Evolutionary conservation across 441 rosid genomes (phyloP).

Genomic region (Theobroma grandiflorum): DNA sequence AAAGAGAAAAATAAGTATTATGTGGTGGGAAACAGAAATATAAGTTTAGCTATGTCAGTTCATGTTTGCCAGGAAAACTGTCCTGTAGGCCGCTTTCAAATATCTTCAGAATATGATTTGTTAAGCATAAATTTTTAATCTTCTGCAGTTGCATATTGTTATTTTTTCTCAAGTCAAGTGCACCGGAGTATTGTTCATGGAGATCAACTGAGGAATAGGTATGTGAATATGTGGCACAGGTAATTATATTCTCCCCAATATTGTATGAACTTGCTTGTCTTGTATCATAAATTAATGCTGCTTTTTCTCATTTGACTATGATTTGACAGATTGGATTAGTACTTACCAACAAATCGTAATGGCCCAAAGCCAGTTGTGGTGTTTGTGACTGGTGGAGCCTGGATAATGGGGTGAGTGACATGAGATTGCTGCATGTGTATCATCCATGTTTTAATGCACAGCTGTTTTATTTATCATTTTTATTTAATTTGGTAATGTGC

Average conservation of each 20-base stretch:
- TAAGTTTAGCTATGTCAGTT: no score
- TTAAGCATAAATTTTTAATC: no score
- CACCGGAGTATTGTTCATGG: constrained; percentile 79
- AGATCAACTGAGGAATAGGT: constrained; percentile 99
- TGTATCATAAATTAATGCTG: constrained; percentile 13
- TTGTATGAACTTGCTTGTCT: constrained; percentile 12
- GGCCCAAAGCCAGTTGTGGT: constrained; percentile 87
- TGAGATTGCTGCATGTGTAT: constrained; percentile 21
- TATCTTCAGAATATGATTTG: no score
- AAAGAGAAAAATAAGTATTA: no score
- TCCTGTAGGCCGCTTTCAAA: no score
- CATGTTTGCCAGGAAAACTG: no score
- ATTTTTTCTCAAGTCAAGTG: constrained; percentile 86
- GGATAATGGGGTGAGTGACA: constrained; percentile 79
- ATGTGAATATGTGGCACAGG: constrained; percentile 22
- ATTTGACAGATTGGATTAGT: constrained; percentile 79
- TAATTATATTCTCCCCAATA: constrained; percentile 23
- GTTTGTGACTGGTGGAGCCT: constrained; percentile 97
- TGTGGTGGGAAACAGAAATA: no score
- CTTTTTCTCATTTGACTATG: constrained; percentile 15
- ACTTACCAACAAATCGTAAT: constrained; percentile 67
- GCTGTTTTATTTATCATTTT: neutral
- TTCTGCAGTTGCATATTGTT: constrained; percentile 92
- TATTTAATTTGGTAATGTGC: neutral
- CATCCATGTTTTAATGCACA: neutral